Conservation (phyloP, 805 yeast genomes). For the Wickerhamomyces alni region DNA sequence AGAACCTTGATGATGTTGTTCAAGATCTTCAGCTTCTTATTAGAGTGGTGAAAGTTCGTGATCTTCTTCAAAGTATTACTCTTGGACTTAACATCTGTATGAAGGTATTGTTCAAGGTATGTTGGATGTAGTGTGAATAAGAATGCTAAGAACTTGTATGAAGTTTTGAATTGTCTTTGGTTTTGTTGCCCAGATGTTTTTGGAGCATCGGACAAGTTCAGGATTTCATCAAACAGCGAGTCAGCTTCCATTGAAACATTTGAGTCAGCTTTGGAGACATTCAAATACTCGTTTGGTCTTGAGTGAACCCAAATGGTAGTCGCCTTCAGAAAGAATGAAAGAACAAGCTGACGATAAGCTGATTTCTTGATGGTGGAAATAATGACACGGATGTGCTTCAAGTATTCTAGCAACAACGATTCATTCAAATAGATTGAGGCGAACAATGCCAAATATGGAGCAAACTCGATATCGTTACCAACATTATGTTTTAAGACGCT, state of each 20-base stretch:
- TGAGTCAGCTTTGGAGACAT: constrained; percentile 17
- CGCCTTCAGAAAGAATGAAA: constrained; percentile 40
- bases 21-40: constrained; percentile 20
- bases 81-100: constrained; percentile 11
- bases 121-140: constrained; percentile 29
- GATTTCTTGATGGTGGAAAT: constrained; percentile 33
- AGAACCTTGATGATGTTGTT: constrained; percentile 14
- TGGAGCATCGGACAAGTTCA: constrained; percentile 23
- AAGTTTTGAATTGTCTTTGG: constrained; percentile 22
- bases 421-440: constrained; percentile 37
- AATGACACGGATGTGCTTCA: constrained; percentile 34
- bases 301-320: constrained; percentile 45
- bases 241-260: constrained; percentile 25
- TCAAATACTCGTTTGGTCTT: constrained; percentile 39
- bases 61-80: constrained; percentile 18
- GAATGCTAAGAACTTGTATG: constrained; percentile 28
- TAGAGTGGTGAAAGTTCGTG: constrained; percentile 12
- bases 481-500: constrained; percentile 29
- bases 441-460: constrained; percentile 41
- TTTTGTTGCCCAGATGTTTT: constrained; percentile 4
- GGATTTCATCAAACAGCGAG: constrained; percentile 30
- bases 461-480: constrained; percentile 29
- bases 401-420: constrained; percentile 28
- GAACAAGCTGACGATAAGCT: constrained; percentile 38
- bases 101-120: constrained; percentile 22